These are phyloP conservation scores for Xerocomus nothofagi DNA, from an alignment of 1,284 basidiomycete genomes.

Conservation along the genomic window DNA sequence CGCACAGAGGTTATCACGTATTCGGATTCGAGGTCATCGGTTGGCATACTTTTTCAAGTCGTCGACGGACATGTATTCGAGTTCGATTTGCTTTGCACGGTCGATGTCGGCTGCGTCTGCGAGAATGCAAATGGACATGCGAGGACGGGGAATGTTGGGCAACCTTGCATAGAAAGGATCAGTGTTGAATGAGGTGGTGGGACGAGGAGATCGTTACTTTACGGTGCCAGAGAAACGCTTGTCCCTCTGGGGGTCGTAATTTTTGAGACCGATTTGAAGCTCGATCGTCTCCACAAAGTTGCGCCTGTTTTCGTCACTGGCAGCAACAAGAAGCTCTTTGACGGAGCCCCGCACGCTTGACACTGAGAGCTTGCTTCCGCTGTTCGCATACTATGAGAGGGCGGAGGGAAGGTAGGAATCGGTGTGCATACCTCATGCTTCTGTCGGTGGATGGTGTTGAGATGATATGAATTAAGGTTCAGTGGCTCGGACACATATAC, in stretches of 20 bases:
- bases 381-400: slow-evolving; percentile 13
- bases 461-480: slow-evolving; percentile 34
- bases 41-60: slow-evolving; percentile 91
- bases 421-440: slow-evolving; percentile 33
- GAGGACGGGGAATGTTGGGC: slow-evolving; percentile 94
- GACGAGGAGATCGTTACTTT: slow-evolving; percentile 56
- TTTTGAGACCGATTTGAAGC: slow-evolving; percentile 96
- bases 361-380: slow-evolving; percentile 83
- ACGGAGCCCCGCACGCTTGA: slow-evolving; percentile 98
- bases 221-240: slow-evolving; percentile 98
- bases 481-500: slow-evolving; percentile 36
- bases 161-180: slow-evolving; percentile 54
- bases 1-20: slow-evolving; percentile 1
- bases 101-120: slow-evolving; percentile 99
- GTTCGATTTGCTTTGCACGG: slow-evolving; percentile 95
- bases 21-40: neutral
- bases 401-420: neutral
- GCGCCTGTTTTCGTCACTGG: slow-evolving; percentile 81
- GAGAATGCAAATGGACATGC: slow-evolving; percentile 99
- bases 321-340: slow-evolving; percentile 77
- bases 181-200: neutral
- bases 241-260: slow-evolving; percentile 95
- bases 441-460: slow-evolving; percentile 18
- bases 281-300: slow-evolving; percentile 95
- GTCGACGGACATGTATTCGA: slow-evolving; percentile 99